A percentile compares a stretch with the other conserved stretches of the same genome.
These are phyloP conservation scores for Aquilaria malaccensis DNA, from an alignment of 345 rosid genomes.

Conservation along the genomic window DNA sequence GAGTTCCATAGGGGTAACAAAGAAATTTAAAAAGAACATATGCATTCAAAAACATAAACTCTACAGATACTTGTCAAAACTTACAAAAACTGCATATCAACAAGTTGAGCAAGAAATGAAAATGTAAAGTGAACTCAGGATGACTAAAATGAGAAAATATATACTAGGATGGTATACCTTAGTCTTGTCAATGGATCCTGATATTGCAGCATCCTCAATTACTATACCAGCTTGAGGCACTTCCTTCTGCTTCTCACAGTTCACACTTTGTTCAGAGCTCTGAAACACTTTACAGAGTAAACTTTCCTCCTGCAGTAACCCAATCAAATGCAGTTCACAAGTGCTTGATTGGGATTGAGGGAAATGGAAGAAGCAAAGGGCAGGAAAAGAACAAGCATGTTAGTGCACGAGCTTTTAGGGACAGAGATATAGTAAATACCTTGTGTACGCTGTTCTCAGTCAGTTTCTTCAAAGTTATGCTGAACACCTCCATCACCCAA, in stretches of 20 bases:
- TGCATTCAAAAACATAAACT: too few relatives aligned
- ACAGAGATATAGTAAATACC: conserved; percentile 16
- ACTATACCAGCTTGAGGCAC: neutral
- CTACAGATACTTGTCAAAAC: too few relatives aligned
- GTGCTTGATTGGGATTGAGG: conserved; percentile 14
- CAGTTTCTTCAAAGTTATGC: conserved; percentile 21
- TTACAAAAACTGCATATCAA: too few relatives aligned
- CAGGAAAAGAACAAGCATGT: neutral
- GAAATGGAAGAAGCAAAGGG: conserved; percentile 2
- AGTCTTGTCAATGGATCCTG: conserved; percentile 21
- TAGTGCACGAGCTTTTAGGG: conserved; percentile 1
- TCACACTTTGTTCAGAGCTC: conserved; percentile 6
- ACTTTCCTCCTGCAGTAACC: conserved; percentile 28
- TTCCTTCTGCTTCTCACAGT: conserved; percentile 7
- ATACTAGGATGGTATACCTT: conserved; percentile 21
- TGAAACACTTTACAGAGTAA: conserved; percentile 30
- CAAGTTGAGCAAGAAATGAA: too few relatives aligned
- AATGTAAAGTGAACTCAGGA: conserved; percentile 3
- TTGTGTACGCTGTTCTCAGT: conserved; percentile 20
- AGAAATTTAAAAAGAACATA: too few relatives aligned
- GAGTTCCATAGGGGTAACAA: too few relatives aligned
- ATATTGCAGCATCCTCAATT: neutral
- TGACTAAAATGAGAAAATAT: conserved; percentile 1
- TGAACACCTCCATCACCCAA: conserved; percentile 40
- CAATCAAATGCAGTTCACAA: conserved; percentile 23